Evolutionary conservation across 495 filamentous ascomycete species (phyloP), one percentile per base, ranked within the genome.

Genomic region (Xylaria grammica): DNA sequence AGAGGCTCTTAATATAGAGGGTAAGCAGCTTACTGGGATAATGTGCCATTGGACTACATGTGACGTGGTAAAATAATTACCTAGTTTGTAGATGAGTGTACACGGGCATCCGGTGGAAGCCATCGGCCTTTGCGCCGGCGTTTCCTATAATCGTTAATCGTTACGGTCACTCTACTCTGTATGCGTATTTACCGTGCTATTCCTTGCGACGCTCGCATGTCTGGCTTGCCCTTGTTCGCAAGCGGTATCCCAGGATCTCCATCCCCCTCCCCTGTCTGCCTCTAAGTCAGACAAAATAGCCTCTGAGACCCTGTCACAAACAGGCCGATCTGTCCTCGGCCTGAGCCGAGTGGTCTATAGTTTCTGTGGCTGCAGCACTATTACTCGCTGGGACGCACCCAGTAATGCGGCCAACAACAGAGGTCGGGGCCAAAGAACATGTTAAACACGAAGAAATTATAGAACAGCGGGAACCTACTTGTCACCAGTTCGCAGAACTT

Each of bases 291-390:
- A 68, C 45, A 70, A 65, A 71, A 74, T 68, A 72, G 66, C 65
- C 65, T 74, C 65, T 72, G 67, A 69, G 64, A 72, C 72, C 72
- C 67, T 74, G 71, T 66, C 67, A 66, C 65, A 67, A 68, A 51
- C 67, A 72, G 69, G 60, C 55, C 67, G 60, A 63, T 46, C 65
- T 63, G 68, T 72, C 60, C 67, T 74, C 72, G 72, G 72, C 69
- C 69, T 72, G 72, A 70, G 72, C 72, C 72, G 72, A 74, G 66
- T 69, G 65, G 65, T 56, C 65, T 60, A 55, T 64, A 50, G 29
- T 51, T 57, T 63, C 60, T 57, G 69, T 64, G 69, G 64, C 64
- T 51, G 45, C 53, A 30, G 13, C 29, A 30, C 19, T 34, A 40
- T 17, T 20, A n/a, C 46, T 36, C n/a, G 6, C 20, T 32, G 20